Conservation (phyloP, 208 protist genomes). For the Acanthamoeba castellanii region DNA sequence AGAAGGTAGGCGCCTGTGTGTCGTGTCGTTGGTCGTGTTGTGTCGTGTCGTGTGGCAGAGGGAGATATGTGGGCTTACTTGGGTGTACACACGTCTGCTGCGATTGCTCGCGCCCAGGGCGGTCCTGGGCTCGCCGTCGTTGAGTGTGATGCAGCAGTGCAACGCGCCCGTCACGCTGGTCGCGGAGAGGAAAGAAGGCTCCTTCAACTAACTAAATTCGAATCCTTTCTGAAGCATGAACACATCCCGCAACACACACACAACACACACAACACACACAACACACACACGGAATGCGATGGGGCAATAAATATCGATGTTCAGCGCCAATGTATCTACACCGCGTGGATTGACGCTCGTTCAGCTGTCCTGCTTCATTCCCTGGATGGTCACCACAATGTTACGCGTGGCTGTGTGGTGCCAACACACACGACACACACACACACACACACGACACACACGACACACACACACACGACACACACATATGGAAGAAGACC, state of each 20-base stretch:
- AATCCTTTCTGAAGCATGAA: neutral
- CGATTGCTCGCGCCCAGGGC: neutral
- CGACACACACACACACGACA: neutral
- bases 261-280: no score
- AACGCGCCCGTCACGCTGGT: constrained; percentile 17
- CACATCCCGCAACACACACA: neutral
- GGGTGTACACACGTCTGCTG: neutral
- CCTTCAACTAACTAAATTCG: neutral
- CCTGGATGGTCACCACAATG: constrained; percentile 37
- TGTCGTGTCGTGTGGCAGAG: neutral
- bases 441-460: no score
- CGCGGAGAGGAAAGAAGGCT: constrained; percentile 14
- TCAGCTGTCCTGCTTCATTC: constrained; percentile 2
- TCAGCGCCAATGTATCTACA: no score
- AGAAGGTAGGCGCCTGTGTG: neutral
- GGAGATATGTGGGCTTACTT: neutral
- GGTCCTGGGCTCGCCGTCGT: neutral
- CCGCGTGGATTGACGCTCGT: neutral
- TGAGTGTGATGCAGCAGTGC: constrained; percentile 39
- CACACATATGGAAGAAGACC: neutral
- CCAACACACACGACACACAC: neutral
- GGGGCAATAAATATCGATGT: neutral
- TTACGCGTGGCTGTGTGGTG: neutral
- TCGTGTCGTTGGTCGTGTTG: neutral
- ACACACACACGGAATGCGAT: no score